These are phyloP conservation scores for Aegilops tauschii DNA, from an alignment of 176 grass and related monocot genomes.

Conservation along the genomic window DNA sequence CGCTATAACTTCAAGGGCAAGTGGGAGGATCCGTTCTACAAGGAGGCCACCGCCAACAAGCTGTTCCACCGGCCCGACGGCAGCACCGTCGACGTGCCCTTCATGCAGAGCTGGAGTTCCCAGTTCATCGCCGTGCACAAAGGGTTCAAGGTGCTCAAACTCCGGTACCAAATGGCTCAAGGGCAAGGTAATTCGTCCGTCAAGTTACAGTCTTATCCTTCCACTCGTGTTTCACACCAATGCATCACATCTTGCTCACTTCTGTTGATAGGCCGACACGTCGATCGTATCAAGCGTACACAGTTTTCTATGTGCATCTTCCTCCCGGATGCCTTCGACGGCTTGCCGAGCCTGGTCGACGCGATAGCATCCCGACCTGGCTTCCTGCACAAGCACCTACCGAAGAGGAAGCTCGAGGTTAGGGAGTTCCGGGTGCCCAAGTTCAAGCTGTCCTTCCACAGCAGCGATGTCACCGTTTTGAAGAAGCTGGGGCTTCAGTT, in stretches of 20 bases:
- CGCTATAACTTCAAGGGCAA: slow-evolving; percentile 41
- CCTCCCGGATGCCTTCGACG: slow-evolving; percentile 27
- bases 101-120: background rate
- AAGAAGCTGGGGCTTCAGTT: background rate
- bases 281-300: background rate
- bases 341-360: background rate
- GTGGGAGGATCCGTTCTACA: slow-evolving; percentile 22
- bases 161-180: background rate
- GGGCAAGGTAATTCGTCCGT: background rate
- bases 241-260: background rate
- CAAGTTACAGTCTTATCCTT: background rate
- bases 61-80: slow-evolving; percentile 25
- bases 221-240: background rate
- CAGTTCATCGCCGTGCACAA: slow-evolving; percentile 19
- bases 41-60: background rate
- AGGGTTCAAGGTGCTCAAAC: slow-evolving; percentile 39
- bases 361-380: background rate
- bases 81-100: slow-evolving; percentile 19
- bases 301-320: slow-evolving; percentile 38
- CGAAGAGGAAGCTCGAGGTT: rapidly evolving
- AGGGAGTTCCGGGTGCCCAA: background rate
- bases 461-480: background rate
- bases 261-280: background rate
- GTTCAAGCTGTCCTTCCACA: slow-evolving; percentile 16
- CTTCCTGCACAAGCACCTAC: slow-evolving; percentile 15